These are phyloP conservation scores for Tuber melanosporum DNA, from an alignment of 495 filamentous ascomycete species.

Conservation along the genomic window DNA sequence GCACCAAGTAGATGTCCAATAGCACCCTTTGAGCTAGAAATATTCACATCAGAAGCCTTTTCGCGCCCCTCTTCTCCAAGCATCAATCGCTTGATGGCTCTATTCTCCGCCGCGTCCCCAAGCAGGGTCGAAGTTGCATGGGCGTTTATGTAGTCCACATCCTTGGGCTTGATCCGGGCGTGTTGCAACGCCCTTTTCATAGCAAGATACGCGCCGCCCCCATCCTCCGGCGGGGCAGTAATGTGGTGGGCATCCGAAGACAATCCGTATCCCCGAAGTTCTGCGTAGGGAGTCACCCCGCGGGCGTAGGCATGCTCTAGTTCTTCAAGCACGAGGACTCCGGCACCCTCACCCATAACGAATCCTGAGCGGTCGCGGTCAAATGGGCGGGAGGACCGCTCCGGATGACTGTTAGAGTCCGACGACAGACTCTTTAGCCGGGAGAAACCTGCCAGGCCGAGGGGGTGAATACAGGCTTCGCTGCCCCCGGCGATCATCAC, in stretches of 20 bases:
- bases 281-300: constrained; percentile 78
- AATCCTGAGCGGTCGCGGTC: constrained; percentile 77
- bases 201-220: constrained; percentile 68
- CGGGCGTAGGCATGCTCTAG: constrained; percentile 76
- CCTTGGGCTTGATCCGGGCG: constrained; percentile 58
- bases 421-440: constrained; percentile 79
- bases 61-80: constrained; percentile 61
- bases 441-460: constrained; percentile 86
- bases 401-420: not conserved
- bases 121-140: constrained; percentile 83
- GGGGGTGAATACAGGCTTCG: constrained; percentile 92
- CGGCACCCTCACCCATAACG: constrained; percentile 88
- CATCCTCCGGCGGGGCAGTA: constrained; percentile 77
- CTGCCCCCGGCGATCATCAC: constrained; percentile 92
- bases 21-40: constrained; percentile 91
- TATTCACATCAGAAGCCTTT: constrained; percentile 60
- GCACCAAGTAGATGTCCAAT: constrained; percentile 88
- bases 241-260: constrained; percentile 87
- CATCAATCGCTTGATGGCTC: constrained; percentile 72
- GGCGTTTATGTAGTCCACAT: constrained; percentile 90
- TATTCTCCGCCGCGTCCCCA: constrained; percentile 82
- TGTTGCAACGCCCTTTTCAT: constrained; percentile 79
- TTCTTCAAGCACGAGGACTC: constrained; percentile 81
- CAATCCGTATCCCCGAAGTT: constrained; percentile 79
- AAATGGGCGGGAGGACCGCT: constrained; percentile 73